These are phyloP conservation scores for Suhomyces maxii DNA, from an alignment of 1,139 yeast genomes.

Conservation along the genomic window DNA sequence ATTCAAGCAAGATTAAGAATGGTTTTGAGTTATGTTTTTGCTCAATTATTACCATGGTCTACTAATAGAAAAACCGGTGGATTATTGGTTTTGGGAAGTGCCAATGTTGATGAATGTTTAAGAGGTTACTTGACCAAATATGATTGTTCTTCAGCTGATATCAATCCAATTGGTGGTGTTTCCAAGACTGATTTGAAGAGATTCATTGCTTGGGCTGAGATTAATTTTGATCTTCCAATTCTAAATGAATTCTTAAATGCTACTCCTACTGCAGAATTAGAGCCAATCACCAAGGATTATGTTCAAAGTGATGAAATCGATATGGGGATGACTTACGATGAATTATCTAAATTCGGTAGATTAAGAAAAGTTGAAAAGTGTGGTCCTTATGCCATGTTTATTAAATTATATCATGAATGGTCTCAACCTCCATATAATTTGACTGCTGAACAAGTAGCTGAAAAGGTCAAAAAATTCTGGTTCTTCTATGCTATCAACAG, in stretches of 20 bases:
- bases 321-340: constrained; percentile 98
- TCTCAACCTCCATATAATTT: constrained; percentile 64
- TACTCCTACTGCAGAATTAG: constrained; percentile 96
- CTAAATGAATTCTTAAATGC: constrained; percentile 79
- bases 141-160: constrained; percentile 95
- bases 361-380: constrained; percentile 89
- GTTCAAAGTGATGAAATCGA: constrained; percentile 96
- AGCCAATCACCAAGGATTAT: constrained; percentile 87
- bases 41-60: constrained; percentile 94
- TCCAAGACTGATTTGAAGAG: constrained; percentile 88
- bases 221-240: constrained; percentile 71
- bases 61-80: constrained; percentile 67
- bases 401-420: constrained; percentile 90
- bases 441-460: constrained; percentile 83
- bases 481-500: constrained; percentile 92
- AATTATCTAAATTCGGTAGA: constrained; percentile 86
- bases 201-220: constrained; percentile 79
- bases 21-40: constrained; percentile 91
- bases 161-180: constrained; percentile 96
- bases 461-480: constrained; percentile 87
- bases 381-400: constrained; percentile 94
- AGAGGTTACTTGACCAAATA: constrained; percentile 95
- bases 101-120: constrained; percentile 96
- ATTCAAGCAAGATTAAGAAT: constrained; percentile 94
- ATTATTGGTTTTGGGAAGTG: constrained; percentile 86